Conservation (phyloP, 495 filamentous ascomycete genomes). For the Glarea lozoyensis region DNA sequence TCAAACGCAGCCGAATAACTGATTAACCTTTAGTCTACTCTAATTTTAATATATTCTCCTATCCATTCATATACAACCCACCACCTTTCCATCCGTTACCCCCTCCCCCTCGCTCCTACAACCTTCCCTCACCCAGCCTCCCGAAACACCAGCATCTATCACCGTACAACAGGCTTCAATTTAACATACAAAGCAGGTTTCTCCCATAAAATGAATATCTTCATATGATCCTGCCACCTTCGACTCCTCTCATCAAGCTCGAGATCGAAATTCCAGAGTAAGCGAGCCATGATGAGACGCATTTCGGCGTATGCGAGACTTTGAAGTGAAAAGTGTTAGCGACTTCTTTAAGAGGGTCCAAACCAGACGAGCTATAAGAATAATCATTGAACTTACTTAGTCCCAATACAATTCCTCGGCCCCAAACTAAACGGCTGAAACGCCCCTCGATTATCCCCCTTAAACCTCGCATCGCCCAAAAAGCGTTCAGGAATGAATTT, state of each 20-base stretch:
- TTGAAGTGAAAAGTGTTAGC: neutral
- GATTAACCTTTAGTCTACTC: too few species aligned
- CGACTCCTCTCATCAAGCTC: constrained; percentile 19
- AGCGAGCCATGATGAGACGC: constrained; percentile 40
- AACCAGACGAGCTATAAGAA: constrained; percentile 27
- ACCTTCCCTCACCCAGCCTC: too few species aligned
- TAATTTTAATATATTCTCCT: too few species aligned
- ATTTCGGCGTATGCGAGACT: constrained; percentile 44
- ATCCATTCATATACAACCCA: too few species aligned
- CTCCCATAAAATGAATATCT: neutral
- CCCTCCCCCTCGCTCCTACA: too few species aligned
- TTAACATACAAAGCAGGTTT: neutral
- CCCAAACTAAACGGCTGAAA: constrained; percentile 50
- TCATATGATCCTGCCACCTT: neutral
- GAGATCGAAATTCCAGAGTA: constrained; percentile 41
- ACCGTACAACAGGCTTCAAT: neutral
- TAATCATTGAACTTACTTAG: constrained; percentile 37
- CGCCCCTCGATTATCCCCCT: constrained; percentile 32
- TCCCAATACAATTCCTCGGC: constrained; percentile 50
- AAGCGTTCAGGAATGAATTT: constrained; percentile 19
- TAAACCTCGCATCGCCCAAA: constrained; percentile 19
- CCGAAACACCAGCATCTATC: too few species aligned
- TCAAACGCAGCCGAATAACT: too few species aligned
- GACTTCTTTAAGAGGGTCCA: too few species aligned
- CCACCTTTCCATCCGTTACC: too few species aligned